These are phyloP conservation scores for Paspalum notatum DNA, from an alignment of 176 grass and related monocot species.

Conservation along the genomic window DNA sequence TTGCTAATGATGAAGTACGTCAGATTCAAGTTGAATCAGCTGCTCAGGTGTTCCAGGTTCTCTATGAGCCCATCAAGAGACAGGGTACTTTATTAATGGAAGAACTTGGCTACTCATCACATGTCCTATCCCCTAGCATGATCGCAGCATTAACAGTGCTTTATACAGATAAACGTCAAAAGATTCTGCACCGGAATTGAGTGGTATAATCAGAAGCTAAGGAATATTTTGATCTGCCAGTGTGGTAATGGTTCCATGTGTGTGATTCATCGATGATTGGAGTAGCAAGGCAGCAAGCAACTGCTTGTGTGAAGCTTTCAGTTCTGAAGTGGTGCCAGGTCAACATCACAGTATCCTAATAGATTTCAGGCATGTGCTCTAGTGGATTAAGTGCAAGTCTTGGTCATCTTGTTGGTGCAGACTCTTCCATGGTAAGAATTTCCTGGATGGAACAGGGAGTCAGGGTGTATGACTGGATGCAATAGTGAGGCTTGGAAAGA, in stretches of 20 bases:
- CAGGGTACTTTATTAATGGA: slow-evolving; percentile 5
- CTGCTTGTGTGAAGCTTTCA: slow-evolving; percentile 2
- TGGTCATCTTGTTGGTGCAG: not conserved
- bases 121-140: slow-evolving; percentile 63
- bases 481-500: not conserved
- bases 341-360: slow-evolving; percentile 15
- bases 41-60: slow-evolving; percentile 48
- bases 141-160: slow-evolving; percentile 63
- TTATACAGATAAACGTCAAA: slow-evolving; percentile 37
- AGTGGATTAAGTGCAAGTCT: slow-evolving; percentile 8
- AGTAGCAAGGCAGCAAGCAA: slow-evolving; percentile 34
- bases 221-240: not conserved
- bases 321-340: slow-evolving; percentile 3
- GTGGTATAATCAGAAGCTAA: slow-evolving; percentile 10
- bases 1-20: slow-evolving; percentile 41
- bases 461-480: not conserved
- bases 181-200: slow-evolving; percentile 2
- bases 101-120: slow-evolving; percentile 25
- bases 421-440: slow-evolving; percentile 26
- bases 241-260: slow-evolving; percentile 7
- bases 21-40: slow-evolving; percentile 55
- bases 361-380: slow-evolving; percentile 22
- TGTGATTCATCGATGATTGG: slow-evolving; percentile 16
- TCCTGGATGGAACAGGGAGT: not conserved
- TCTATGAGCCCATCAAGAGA: slow-evolving; percentile 49